phyloP scores from a whole-genome alignment of 345 rosid genomes.

The Arabidopsis suecica region DNA sequence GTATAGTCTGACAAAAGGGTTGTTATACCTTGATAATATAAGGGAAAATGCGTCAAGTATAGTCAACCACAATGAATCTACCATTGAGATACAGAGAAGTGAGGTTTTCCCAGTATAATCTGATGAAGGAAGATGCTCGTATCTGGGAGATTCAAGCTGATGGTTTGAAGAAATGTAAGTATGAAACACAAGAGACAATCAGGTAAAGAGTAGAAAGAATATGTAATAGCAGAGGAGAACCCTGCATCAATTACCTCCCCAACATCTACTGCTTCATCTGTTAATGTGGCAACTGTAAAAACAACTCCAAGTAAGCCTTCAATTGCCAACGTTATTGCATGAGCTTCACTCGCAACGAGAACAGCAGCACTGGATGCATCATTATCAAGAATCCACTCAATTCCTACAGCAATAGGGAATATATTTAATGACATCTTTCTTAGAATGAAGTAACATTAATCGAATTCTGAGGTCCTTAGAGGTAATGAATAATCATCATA shows the following conservation, averaged over 20 bases:
- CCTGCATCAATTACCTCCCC: constrained; percentile 74
- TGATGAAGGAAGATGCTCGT: constrained; percentile 65
- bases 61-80: constrained; percentile 96
- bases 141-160: constrained; percentile 93
- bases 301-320: constrained; percentile 94
- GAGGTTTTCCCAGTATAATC: constrained; percentile 68
- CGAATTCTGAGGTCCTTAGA: not conserved
- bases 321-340: constrained; percentile 91
- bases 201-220: constrained; percentile 16
- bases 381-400: constrained; percentile 98
- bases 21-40: constrained; percentile 80
- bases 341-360: constrained; percentile 99
- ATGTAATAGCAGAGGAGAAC: constrained; percentile 33
- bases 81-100: constrained; percentile 83
- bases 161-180: constrained; percentile 41
- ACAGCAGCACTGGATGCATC: constrained; percentile 97
- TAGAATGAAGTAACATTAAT: not conserved
- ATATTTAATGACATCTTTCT: constrained; percentile 5
- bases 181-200: constrained; percentile 25
- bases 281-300: constrained; percentile 92
- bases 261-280: constrained; percentile 89
- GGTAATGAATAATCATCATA: constrained; percentile 10
- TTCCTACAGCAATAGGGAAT: constrained; percentile 56
- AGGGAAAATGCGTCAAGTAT: constrained; percentile 96
- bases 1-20: constrained; percentile 29